These are phyloP conservation scores for Lipomyces oligophaga DNA, from an alignment of 805 yeast genomes.

Conservation along the genomic window DNA sequence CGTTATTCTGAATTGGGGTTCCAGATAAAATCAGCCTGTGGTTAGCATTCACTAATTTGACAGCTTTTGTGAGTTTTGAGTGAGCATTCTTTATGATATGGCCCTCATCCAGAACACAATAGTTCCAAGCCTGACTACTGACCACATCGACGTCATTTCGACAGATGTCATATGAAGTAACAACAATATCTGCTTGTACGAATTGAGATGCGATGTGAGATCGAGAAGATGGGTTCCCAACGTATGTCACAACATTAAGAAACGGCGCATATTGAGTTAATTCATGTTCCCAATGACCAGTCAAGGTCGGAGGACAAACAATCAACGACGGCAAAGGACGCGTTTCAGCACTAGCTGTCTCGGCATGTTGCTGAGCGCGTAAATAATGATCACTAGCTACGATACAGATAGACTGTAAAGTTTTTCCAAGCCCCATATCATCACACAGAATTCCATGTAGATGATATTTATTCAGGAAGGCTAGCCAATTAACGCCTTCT, in stretches of 20 bases:
- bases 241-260: conserved; percentile 76
- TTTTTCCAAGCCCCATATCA: conserved; percentile 98
- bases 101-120: conserved; percentile 96
- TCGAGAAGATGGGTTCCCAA: conserved; percentile 84
- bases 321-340: conserved; percentile 79
- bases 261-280: conserved; percentile 85
- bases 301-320: conserved; percentile 93
- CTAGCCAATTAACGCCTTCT: conserved; percentile 98
- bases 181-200: conserved; percentile 68
- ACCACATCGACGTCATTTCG: conserved; percentile 79
- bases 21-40: conserved; percentile 91
- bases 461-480: conserved; percentile 89
- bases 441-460: conserved; percentile 97
- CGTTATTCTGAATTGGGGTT: conserved; percentile 97
- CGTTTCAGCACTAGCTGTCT: conserved; percentile 59
- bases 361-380: conserved; percentile 64
- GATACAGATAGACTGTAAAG: conserved; percentile 94
- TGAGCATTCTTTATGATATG: conserved; percentile 91
- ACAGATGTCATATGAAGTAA: conserved; percentile 94
- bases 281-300: conserved; percentile 99
- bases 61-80: conserved; percentile 84
- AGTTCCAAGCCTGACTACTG: conserved; percentile 66
- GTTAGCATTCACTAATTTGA: conserved; percentile 75
- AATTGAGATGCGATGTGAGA: conserved; percentile 52
- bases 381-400: conserved; percentile 92